phyloP scores from a whole-genome alignment of 441 rosid species.

The Sinapis alba region DNA sequence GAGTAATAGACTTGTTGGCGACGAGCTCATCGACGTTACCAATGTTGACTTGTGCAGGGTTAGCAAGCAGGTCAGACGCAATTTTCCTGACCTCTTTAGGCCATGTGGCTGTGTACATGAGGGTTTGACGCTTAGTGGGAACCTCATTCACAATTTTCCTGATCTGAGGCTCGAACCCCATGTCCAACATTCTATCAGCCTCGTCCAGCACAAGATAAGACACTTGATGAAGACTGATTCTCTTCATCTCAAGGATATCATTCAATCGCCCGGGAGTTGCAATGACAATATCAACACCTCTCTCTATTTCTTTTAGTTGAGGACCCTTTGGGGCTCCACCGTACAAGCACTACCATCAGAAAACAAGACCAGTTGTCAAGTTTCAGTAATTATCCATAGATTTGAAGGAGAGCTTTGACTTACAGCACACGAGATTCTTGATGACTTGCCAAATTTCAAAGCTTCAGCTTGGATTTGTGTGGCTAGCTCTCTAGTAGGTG shows the following conservation, averaged over 20 bases:
- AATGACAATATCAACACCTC: conserved; percentile 92
- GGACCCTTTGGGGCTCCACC: conserved; percentile 99
- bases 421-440: conserved; percentile 91
- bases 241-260: conserved; percentile 96
- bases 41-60: conserved; percentile 96
- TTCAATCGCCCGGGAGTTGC: conserved; percentile 98
- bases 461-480: conserved; percentile 97
- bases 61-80: conserved; percentile 86
- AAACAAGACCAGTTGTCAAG: conserved; percentile 14
- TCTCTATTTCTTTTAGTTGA: conserved; percentile 86
- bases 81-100: conserved; percentile 95
- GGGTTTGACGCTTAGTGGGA: conserved; percentile 92
- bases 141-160: conserved; percentile 92
- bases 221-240: conserved; percentile 80
- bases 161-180: conserved; percentile 99
- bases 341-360: conserved; percentile 73
- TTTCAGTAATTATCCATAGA: neutral
- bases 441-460: conserved; percentile 85
- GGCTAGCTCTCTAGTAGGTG: conserved; percentile 98
- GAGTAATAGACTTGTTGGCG: conserved; percentile 97
- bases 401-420: conserved; percentile 22
- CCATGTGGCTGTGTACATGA: conserved; percentile 99
- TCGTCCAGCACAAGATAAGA: conserved; percentile 97
- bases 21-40: conserved; percentile 98
- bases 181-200: conserved; percentile 99